Evolutionary conservation across 176 grass and related monocot genomes (phyloP), one percentile per base, ranked within the genome.

Genomic region (Pharus latifolius): DNA sequence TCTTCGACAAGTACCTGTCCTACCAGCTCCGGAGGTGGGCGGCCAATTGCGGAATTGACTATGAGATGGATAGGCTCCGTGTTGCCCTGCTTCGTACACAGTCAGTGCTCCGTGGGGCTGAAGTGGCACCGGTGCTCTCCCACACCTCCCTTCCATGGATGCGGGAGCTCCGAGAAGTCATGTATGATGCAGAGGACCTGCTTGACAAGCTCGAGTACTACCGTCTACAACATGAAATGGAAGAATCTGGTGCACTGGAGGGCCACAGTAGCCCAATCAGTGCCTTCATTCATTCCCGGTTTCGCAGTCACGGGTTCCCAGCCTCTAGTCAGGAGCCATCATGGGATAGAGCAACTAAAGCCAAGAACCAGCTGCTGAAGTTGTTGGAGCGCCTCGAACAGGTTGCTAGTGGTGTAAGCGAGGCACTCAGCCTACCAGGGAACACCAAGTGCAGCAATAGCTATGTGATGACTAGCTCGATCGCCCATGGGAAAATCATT

Each of bases 1-100:
- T 82, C 73, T 90, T 90, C 28, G 82, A 90, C 34, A 85, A 90
- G 48, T 81, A 73, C 18, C 71, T 90, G 8, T 81, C 87, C 46
- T 78, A 64, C 52, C 56, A 77, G 40, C 82, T 89, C 53, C 55
- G 49, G 11, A 66, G 34, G 17, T 89, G 82, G 87, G 82, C 87
- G 11, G 13, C 82, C 1, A 33, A 71, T 43, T 67, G 44, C 18
- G 87, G 87, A 20, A 66, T 89, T 41, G 46, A 27, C 23, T 49
- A 84, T 16, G 81, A 89, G 34, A 51, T 84, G 20, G 64, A 81
- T 24, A 84, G 49, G 28, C 72, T 89, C 46, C 63, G 81, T n/a
- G 33, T 80, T 35, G 77, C 77, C 20, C 46, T 90, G 71, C 67
- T 85, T 43, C 66, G 83, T 51, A 76, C 78, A 3, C 78, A 80